A percentile compares a stretch with the other conserved stretches of the same genome.
phyloP scores from a whole-genome alignment of 179 eudicot genomes.

The Carnegiea gigantea region DNA sequence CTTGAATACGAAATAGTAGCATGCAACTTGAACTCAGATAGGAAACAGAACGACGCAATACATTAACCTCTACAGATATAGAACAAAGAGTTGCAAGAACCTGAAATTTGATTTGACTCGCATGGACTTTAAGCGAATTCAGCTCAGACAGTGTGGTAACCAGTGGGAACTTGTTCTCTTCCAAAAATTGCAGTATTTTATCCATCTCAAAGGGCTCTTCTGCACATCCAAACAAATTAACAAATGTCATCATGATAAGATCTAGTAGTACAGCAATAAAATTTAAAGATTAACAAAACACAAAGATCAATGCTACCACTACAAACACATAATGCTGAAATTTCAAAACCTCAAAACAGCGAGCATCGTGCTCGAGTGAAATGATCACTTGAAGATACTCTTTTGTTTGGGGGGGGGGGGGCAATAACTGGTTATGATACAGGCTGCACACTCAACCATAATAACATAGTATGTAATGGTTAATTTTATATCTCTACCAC shows the following conservation, averaged over 20 bases:
- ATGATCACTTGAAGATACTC: neutral
- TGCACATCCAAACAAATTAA: slow-evolving; percentile 39
- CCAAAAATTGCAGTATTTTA: slow-evolving; percentile 66
- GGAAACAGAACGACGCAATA: neutral
- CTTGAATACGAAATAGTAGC: too few relatives aligned
- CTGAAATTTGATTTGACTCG: slow-evolving; percentile 66
- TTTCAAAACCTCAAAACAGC: neutral
- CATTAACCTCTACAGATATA: slow-evolving; percentile 4
- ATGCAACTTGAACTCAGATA: neutral
- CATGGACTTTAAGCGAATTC: slow-evolving; percentile 62
- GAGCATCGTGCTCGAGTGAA: neutral
- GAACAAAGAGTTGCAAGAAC: slow-evolving; percentile 33
- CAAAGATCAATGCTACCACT: neutral
- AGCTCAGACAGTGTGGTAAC: slow-evolving; percentile 68
- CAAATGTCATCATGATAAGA: neutral
- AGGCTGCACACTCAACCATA: neutral
- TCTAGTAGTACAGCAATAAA: neutral
- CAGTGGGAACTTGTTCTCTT: slow-evolving; percentile 72
- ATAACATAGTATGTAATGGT: neutral
- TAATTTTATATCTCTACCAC: neutral
- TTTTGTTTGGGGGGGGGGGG: too few relatives aligned
- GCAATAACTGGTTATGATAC: neutral
- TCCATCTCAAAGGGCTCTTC: slow-evolving; percentile 50
- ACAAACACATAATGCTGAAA: neutral
- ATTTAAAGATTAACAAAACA: neutral